Conservation (phyloP, 192 early-diverging fungal genomes). For the Backusella circina region DNA sequence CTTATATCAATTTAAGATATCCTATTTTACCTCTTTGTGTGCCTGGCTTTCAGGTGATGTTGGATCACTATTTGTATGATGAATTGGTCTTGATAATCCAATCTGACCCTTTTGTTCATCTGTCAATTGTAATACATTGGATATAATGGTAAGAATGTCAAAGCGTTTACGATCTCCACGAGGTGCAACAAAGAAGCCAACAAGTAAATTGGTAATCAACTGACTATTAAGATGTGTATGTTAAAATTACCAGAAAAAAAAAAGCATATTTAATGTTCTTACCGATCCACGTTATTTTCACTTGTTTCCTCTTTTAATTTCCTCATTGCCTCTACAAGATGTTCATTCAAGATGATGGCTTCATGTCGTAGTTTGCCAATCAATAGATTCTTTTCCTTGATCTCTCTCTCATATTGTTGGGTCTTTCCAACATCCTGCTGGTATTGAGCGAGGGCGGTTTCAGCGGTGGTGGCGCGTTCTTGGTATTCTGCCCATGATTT, state of each 20-base stretch:
- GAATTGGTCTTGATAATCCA: slow-evolving; percentile 62
- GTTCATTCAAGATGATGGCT: slow-evolving; percentile 83
- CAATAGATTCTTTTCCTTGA: slow-evolving; percentile 66
- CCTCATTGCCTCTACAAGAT: slow-evolving; percentile 89
- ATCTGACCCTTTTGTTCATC: slow-evolving; percentile 87
- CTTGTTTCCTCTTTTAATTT: slow-evolving; percentile 75
- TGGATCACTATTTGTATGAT: slow-evolving; percentile 39
- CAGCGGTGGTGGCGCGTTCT: slow-evolving; percentile 50
- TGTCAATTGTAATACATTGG: slow-evolving; percentile 78
- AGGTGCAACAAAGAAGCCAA: slow-evolving; percentile 79
- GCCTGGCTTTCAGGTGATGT: slow-evolving; percentile 31
- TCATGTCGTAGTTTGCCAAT: slow-evolving; percentile 79
- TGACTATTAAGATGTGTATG: slow-evolving; percentile 48
- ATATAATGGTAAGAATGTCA: slow-evolving; percentile 89
- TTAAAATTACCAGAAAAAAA: not conserved
- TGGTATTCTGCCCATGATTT: slow-evolving; percentile 54
- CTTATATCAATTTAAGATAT: not conserved
- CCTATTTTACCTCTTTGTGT: slow-evolving; percentile 20
- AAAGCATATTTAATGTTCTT: not conserved
- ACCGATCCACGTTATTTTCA: slow-evolving; percentile 78
- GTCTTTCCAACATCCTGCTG: slow-evolving; percentile 47
- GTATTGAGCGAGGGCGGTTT: slow-evolving; percentile 57
- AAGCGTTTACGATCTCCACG: slow-evolving; percentile 89
- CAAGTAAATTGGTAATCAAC: slow-evolving; percentile 86
- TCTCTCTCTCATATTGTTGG: slow-evolving; percentile 56